Conservation (phyloP, 768 basidiomycete genomes). For the Leccinum variicolor region DNA sequence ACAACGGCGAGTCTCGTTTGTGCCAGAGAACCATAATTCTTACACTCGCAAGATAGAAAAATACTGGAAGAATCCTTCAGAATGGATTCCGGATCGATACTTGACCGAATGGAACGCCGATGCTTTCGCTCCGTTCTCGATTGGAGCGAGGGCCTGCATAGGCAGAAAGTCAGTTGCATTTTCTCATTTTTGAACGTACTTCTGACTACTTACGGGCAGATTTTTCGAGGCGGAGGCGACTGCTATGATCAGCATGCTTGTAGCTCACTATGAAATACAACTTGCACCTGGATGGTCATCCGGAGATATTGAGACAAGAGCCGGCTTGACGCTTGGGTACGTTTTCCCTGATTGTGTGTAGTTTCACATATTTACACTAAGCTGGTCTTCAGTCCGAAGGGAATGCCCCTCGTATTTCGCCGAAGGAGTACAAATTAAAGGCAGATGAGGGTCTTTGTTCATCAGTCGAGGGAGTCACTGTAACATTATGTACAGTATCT, state of each 20-base stretch:
- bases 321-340: no score
- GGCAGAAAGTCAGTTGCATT: background rate
- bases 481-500: no score
- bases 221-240: background rate
- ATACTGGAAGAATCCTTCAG: background rate
- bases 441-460: background rate
- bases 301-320: no score
- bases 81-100: slow-evolving; percentile 1
- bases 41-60: background rate
- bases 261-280: background rate
- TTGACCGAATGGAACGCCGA: background rate
- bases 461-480: no score
- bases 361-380: background rate
- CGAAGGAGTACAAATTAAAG: background rate
- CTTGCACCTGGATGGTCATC: background rate
- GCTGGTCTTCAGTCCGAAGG: background rate
- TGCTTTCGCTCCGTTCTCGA: background rate
- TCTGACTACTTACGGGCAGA: background rate
- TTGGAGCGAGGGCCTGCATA: background rate
- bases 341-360: background rate
- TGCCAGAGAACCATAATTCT: no score
- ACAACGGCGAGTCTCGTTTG: background rate
- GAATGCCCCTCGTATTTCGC: background rate
- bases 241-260: background rate
- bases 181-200: background rate